These are phyloP conservation scores for Lycium ferocissimum DNA, from an alignment of 257 asterid genomes.

Conservation along the genomic window DNA sequence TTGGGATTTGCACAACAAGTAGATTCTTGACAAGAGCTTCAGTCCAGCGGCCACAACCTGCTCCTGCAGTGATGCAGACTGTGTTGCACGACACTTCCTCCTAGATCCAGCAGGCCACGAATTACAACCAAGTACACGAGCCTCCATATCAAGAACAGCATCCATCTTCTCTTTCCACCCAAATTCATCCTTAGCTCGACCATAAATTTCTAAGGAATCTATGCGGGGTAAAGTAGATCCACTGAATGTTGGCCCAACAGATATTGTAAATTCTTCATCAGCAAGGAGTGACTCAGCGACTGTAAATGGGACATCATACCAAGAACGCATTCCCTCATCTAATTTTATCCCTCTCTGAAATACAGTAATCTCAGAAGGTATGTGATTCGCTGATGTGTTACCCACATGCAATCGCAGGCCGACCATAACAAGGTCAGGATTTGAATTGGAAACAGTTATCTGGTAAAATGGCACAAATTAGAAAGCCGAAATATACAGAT, in stretches of 20 bases:
- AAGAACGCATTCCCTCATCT: conserved; percentile 98
- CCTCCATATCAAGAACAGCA: conserved; percentile 94
- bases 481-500: not conserved
- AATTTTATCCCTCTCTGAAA: conserved; percentile 88
- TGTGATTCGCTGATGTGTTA: conserved; percentile 83
- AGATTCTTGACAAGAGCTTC: conserved; percentile 80
- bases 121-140: conserved; percentile 74
- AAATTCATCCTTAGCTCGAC: conserved; percentile 97
- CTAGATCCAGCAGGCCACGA: conserved; percentile 70
- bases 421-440: conserved; percentile 98
- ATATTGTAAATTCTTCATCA: conserved; percentile 85
- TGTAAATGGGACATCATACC: conserved; percentile 98
- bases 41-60: conserved; percentile 97
- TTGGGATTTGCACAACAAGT: conserved; percentile 60
- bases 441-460: conserved; percentile 89
- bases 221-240: conserved; percentile 89
- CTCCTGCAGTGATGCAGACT: conserved; percentile 84
- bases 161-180: conserved; percentile 99
- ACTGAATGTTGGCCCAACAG: conserved; percentile 82
- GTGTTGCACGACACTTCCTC: conserved; percentile 68
- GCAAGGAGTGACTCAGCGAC: conserved; percentile 98
- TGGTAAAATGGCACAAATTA: conserved; percentile 39
- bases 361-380: conserved; percentile 83
- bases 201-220: conserved; percentile 95
- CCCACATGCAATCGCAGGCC: conserved; percentile 97